A percentile compares a stretch with the other conserved stretches of the same genome.
Evolutionary conservation across 1,284 basidiomycete genomes (phyloP).

Genomic region (Heliocybe sulcata): DNA sequence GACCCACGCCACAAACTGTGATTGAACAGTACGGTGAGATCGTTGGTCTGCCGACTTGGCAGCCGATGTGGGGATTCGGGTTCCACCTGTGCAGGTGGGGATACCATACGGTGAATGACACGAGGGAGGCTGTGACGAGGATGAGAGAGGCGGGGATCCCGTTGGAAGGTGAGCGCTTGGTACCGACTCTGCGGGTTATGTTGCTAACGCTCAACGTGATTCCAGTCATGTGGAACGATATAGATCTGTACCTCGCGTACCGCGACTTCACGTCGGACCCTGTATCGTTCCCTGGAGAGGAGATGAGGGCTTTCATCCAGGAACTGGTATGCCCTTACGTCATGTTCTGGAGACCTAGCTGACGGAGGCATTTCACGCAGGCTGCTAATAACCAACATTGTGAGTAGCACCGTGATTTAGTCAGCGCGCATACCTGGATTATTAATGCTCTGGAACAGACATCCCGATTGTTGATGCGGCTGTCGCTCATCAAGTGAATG

Average conservation of each 20-base stretch:
- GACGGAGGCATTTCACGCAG: conserved; percentile 9
- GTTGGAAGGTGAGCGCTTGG: conserved; percentile 44
- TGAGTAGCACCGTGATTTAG: conserved; percentile 20
- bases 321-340: conserved; percentile 18
- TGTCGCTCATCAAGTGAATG: conserved; percentile 27
- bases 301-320: conserved; percentile 54
- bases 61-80: conserved; percentile 64
- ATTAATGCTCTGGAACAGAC: conserved; percentile 25
- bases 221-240: conserved; percentile 68
- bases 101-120: conserved; percentile 27
- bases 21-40: conserved; percentile 60
- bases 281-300: conserved; percentile 49
- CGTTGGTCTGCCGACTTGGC: conserved; percentile 58
- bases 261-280: conserved; percentile 69
- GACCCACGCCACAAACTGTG: conserved; percentile 55
- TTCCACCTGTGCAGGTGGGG: conserved; percentile 70
- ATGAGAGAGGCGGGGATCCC: conserved; percentile 63
- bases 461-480: conserved; percentile 37
- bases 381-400: conserved; percentile 27
- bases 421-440: conserved; percentile 11
- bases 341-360: not conserved
- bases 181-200: conserved; percentile 2
- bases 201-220: conserved; percentile 6
- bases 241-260: conserved; percentile 61
- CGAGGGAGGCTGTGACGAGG: conserved; percentile 39